Evolutionary conservation across 768 basidiomycete species (phyloP), one percentile per base, ranked within the genome.

Genomic region (Hemileccinum rubropunctum): DNA sequence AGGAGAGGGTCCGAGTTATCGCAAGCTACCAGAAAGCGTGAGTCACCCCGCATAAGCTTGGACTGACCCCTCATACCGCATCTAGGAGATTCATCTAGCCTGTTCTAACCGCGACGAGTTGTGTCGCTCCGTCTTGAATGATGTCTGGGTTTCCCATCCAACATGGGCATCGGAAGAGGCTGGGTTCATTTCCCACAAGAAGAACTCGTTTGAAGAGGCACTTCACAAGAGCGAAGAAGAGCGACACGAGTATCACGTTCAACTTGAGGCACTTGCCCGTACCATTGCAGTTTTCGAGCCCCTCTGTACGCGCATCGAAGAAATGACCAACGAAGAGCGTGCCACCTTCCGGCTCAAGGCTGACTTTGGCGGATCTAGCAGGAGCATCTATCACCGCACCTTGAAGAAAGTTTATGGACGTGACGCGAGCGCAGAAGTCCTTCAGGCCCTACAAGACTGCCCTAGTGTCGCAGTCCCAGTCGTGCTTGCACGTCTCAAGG

Each of bases 171-270:
- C 93, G 18, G 95, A 98, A 65, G 94, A 95, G 64, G 83, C 94
- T 1, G 94, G 91, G 10, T 97, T 97, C 59, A 82, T 92, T 55
- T 79, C 95, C 6, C 91, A 98, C 69, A 95, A 97, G 76, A 98
- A 98, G 75, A 99, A 98, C 64, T 79, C 83, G 6, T 98, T 88
- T 66, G 97, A 99, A 68, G 95, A 98, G 62, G 89, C 91, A 0
- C 75, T 98, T 49, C 94, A 98, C 73, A 92, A 92, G 71, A 88
- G 92, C 60, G 97, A 99, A 69, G 95, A 99, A 68, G 97, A 99
- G 68, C 84, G 97, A 26, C 93, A 98, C 70, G 95, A 98, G 69
- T 98, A 92, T 66, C 94, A 97, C 59, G 94, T 95, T 52, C 90
- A 95, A 59, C 81, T 99, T 36, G 93, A 97, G 64, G 91, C 87